A percentile compares a stretch with the other conserved stretches of the same genome.
These are phyloP conservation scores for Vishniacozyma victoriae DNA, from an alignment of 768 basidiomycete species.

Conservation along the genomic window DNA sequence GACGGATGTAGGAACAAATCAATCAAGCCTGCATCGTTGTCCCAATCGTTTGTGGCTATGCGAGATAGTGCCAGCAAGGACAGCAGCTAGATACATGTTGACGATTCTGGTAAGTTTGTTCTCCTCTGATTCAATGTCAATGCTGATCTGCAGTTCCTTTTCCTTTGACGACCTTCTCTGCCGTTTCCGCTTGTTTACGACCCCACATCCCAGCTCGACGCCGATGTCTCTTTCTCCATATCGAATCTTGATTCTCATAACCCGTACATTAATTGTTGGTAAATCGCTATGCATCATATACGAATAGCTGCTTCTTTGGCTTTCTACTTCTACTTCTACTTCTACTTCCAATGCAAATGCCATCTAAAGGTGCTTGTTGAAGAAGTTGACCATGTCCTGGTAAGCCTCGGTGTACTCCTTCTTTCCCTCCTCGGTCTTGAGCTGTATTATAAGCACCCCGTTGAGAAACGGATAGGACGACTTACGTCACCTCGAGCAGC, in stretches of 20 bases:
- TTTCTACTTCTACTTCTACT: neutral
- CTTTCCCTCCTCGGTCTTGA: slow-evolving; percentile 6
- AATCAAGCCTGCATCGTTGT: slow-evolving; percentile 36
- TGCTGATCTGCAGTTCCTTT: no score
- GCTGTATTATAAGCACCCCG: neutral
- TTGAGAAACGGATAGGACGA: slow-evolving; percentile 1
- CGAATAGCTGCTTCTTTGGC: neutral
- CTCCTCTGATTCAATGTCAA: neutral
- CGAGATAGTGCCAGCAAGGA: slow-evolving; percentile 5
- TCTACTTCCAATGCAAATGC: neutral
- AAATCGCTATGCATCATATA: no score
- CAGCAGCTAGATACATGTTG: neutral
- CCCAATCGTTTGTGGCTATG: slow-evolving; percentile 25
- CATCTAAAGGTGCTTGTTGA: neutral
- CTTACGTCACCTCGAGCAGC: slow-evolving; percentile 40
- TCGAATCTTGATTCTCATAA: no score
- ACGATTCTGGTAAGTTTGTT: neutral
- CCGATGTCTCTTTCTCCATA: neutral
- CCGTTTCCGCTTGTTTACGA: neutral
- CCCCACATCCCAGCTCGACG: neutral
- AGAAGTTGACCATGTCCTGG: slow-evolving; percentile 3
- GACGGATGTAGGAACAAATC: no score
- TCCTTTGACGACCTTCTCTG: no score
- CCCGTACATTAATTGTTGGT: no score
- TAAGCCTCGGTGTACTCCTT: slow-evolving; percentile 13